These are phyloP conservation scores for Ceratocystiopsis sp. DNA, from an alignment of 2,329 filamentous ascomycete genomes.

Conservation along the genomic window DNA sequence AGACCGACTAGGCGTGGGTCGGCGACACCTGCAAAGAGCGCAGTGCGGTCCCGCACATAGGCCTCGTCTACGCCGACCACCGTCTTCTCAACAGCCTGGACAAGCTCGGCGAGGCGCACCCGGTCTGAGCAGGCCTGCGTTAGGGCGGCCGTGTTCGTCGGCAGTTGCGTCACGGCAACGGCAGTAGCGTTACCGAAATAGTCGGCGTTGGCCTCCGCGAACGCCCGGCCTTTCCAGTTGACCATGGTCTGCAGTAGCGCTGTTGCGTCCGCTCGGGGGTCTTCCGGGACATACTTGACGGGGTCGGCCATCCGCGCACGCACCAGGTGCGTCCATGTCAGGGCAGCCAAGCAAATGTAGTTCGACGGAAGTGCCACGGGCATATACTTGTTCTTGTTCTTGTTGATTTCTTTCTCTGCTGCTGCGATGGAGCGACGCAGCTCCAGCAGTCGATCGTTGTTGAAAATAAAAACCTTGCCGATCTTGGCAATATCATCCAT, in stretches of 20 bases:
- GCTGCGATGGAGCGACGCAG: constrained; percentile 14
- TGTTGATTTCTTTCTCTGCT: neutral
- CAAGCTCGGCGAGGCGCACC: constrained; percentile 14
- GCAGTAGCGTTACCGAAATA: constrained; percentile 27
- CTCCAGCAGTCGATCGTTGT: constrained; percentile 15
- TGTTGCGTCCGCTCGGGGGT: neutral
- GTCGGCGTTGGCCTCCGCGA: constrained; percentile 13
- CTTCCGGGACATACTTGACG: neutral
- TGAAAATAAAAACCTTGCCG: constrained; percentile 26
- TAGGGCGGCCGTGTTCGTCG: constrained; percentile 2
- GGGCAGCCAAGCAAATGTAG: constrained; percentile 22
- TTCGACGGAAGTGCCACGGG: constrained; percentile 15
- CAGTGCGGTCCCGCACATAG: constrained; percentile 21
- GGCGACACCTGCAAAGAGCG: constrained; percentile 18
- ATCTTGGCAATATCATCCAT: constrained; percentile 17
- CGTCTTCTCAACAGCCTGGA: constrained; percentile 14
- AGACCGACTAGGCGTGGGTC: constrained; percentile 25
- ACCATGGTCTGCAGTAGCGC: constrained; percentile 23
- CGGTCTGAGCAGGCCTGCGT: neutral
- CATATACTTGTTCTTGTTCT: too few relatives aligned
- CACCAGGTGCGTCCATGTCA: constrained; percentile 24
- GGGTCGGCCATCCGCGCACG: constrained; percentile 14
- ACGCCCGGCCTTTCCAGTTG: constrained; percentile 23
- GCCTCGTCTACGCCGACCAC: constrained; percentile 22
- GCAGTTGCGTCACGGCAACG: constrained; percentile 18